Conservation (phyloP, 331 rosid species). For the Malus hybrid region DNA sequence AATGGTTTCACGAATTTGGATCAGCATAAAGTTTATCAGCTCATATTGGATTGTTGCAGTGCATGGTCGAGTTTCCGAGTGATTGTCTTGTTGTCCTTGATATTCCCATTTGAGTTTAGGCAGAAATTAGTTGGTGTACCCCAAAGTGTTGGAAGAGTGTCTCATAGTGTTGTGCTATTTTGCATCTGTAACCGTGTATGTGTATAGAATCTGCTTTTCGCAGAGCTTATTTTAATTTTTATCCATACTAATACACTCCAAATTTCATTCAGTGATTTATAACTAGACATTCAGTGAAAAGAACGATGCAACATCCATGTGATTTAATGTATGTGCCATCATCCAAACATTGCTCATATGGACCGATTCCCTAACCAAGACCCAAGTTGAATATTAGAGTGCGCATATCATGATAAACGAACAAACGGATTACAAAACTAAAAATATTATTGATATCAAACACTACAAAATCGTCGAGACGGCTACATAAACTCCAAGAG, state of each 20-base stretch:
- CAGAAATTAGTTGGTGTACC: not conserved
- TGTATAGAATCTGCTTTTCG: slow-evolving; percentile 5
- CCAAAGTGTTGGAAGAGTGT: slow-evolving; percentile 13
- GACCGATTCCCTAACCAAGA: not conserved
- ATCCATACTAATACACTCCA: not conserved
- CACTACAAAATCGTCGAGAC: too few relatives aligned
- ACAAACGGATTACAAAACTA: too few relatives aligned
- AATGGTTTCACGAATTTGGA: slow-evolving; percentile 59
- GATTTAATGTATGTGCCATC: not conserved
- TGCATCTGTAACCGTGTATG: slow-evolving; percentile 7
- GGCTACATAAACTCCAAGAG: too few relatives aligned
- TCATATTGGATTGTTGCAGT: not conserved
- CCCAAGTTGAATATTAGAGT: too few relatives aligned
- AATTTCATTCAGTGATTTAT: not conserved
- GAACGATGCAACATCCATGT: not conserved
- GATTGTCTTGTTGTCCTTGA: slow-evolving; percentile 2
- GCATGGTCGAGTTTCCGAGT: not conserved
- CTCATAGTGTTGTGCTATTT: slow-evolving; percentile 8
- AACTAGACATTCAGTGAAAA: not conserved
- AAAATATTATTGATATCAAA: too few relatives aligned
- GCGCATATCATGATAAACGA: too few relatives aligned
- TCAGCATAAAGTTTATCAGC: slow-evolving; percentile 29
- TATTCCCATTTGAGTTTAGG: not conserved
- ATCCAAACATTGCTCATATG: not conserved
- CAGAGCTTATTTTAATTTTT: not conserved